phyloP scores from a whole-genome alignment of 1,284 basidiomycete species.

The Athelia sp. region DNA sequence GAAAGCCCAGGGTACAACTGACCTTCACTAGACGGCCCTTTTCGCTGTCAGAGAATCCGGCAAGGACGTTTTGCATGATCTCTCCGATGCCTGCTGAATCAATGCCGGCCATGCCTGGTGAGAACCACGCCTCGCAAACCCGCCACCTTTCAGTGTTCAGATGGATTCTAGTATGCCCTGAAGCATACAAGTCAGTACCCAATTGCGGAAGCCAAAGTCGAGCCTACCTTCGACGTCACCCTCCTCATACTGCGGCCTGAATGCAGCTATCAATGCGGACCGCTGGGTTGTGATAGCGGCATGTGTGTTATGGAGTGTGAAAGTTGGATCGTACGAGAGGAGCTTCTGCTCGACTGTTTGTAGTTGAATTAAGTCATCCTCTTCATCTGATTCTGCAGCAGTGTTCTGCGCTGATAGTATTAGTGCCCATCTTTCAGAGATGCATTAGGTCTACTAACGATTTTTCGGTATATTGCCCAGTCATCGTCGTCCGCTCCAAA shows the following conservation, averaged over 20 bases:
- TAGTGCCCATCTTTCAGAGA: not conserved
- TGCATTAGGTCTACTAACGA: slow-evolving; percentile 44
- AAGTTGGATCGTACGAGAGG: slow-evolving; percentile 79
- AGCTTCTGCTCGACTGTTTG: slow-evolving; percentile 78
- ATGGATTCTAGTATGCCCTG: slow-evolving; percentile 74
- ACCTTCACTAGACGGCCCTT: slow-evolving; percentile 59
- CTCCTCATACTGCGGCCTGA: slow-evolving; percentile 69
- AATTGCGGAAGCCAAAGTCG: not conserved
- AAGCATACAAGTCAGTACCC: slow-evolving; percentile 6
- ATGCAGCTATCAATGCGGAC: slow-evolving; percentile 83
- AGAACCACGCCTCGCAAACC: slow-evolving; percentile 92
- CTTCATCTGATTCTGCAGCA: slow-evolving; percentile 89
- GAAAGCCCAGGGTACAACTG: slow-evolving; percentile 5
- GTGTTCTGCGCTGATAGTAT: slow-evolving; percentile 51
- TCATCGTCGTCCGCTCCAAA: slow-evolving; percentile 96
- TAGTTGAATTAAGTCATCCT: slow-evolving; percentile 81
- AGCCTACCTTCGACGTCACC: slow-evolving; percentile 61
- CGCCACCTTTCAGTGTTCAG: slow-evolving; percentile 93
- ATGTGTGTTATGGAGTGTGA: slow-evolving; percentile 80
- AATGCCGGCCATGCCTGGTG: slow-evolving; percentile 89
- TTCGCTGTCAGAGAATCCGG: slow-evolving; percentile 70
- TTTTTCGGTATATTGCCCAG: slow-evolving; percentile 98
- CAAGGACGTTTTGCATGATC: slow-evolving; percentile 81
- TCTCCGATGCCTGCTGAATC: slow-evolving; percentile 95
- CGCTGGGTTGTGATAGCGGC: slow-evolving; percentile 72